These are phyloP conservation scores for Sutorius eximius DNA, from an alignment of 1,284 basidiomycete genomes.

Conservation along the genomic window DNA sequence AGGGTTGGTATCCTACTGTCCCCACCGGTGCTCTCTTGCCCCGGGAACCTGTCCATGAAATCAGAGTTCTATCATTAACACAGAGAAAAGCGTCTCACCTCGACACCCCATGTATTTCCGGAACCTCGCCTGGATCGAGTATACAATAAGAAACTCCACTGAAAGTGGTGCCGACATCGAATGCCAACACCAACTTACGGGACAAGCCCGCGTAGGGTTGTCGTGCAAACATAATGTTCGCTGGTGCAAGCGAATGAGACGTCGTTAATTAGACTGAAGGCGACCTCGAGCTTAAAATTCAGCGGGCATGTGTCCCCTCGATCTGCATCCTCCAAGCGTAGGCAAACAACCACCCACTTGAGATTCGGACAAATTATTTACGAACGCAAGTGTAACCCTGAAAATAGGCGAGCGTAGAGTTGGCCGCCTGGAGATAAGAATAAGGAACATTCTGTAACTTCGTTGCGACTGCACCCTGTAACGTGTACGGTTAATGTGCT, in stretches of 20 bases:
- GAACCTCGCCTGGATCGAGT: conserved; percentile 47
- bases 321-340: neutral
- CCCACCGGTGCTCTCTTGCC: conserved; percentile 38
- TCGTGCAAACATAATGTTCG: conserved; percentile 25
- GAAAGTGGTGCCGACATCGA: conserved; percentile 53
- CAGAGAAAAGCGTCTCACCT: conserved; percentile 27
- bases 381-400: conserved; percentile 4
- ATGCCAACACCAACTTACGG: conserved; percentile 46
- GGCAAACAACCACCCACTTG: neutral
- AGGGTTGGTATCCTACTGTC: conserved; percentile 54
- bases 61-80: neutral
- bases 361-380: neutral
- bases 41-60: conserved; percentile 37
- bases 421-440: neutral
- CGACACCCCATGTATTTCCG: conserved; percentile 44
- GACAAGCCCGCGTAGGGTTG: conserved; percentile 32
- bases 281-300: conserved; percentile 5
- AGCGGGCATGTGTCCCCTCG: conserved; percentile 1
- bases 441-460: neutral
- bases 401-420: neutral
- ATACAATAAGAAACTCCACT: conserved; percentile 49
- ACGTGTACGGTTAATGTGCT: neutral
- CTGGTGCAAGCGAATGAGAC: neutral
- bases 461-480: conserved; percentile 1
- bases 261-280: neutral